Percentiles rank a stretch among this genome's conserved stretches.
Conservation (phyloP, 257 asterid genomes). For the Cinchona pubescens region DNA sequence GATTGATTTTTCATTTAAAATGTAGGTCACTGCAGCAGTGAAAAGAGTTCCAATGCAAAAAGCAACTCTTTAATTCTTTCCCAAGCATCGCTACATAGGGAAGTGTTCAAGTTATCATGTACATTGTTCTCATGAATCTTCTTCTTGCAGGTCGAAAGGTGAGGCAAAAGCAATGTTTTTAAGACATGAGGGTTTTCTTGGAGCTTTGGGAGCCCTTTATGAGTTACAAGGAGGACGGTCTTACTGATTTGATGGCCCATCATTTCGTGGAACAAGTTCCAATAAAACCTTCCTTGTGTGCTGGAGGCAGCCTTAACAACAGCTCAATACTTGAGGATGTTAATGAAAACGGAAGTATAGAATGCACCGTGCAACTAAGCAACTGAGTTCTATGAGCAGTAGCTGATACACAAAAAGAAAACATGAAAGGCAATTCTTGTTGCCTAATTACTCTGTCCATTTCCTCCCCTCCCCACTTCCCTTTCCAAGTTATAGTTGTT, state of each 20-base stretch:
- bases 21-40: not conserved
- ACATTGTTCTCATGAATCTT: not conserved
- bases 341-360: slow-evolving; percentile 45
- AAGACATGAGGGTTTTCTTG: slow-evolving; percentile 83
- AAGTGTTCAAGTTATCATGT: not conserved
- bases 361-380: slow-evolving; percentile 43
- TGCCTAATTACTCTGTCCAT: not conserved
- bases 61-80: not conserved
- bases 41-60: not conserved
- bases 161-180: slow-evolving; percentile 86
- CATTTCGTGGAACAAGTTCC: slow-evolving; percentile 29
- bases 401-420: not conserved
- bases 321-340: slow-evolving; percentile 35
- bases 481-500: not conserved
- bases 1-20: not conserved
- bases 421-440: not conserved
- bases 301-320: slow-evolving; percentile 24
- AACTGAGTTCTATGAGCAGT: slow-evolving; percentile 13
- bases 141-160: slow-evolving; percentile 73
- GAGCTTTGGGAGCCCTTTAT: slow-evolving; percentile 76
- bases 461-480: not conserved
- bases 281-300: slow-evolving; percentile 21
- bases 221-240: slow-evolving; percentile 47
- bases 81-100: not conserved
- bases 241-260: slow-evolving; percentile 26